phyloP scores from a whole-genome alignment of 345 rosid species.

The Passiflora organensis region DNA sequence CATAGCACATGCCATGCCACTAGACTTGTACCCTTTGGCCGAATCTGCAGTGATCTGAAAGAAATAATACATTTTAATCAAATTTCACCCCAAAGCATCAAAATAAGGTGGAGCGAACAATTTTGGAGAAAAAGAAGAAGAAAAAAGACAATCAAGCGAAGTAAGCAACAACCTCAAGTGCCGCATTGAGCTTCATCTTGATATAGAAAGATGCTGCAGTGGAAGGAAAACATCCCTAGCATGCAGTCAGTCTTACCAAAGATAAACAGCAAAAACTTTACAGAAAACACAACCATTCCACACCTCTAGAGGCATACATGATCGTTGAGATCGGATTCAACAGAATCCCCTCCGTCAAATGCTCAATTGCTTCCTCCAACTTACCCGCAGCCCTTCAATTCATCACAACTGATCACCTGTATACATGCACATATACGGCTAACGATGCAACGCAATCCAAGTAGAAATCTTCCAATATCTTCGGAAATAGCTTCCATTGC shows the following conservation, averaged over 20 bases:
- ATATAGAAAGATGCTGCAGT: slow-evolving; percentile 80
- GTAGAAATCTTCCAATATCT: slow-evolving; percentile 35
- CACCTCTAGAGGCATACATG: slow-evolving; percentile 90
- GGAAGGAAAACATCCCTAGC: slow-evolving; percentile 6
- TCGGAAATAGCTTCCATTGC: slow-evolving; percentile 84
- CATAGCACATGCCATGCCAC: slow-evolving; percentile 87
- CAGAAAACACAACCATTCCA: no score
- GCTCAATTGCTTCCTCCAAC: slow-evolving; percentile 74
- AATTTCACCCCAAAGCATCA: no score
- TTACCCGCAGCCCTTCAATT: slow-evolving; percentile 40
- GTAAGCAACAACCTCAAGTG: slow-evolving; percentile 48
- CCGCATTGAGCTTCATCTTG: slow-evolving; percentile 91
- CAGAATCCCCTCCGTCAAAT: slow-evolving; percentile 64
- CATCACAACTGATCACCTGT: no score
- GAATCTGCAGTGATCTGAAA: slow-evolving; percentile 89
- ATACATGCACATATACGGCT: no score
- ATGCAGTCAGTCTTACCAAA: neutral
- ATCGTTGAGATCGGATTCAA: slow-evolving; percentile 86
- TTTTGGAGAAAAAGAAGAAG: no score
- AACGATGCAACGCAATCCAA: no score
- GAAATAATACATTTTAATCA: no score
- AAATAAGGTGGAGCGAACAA: no score
- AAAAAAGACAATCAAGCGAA: no score
- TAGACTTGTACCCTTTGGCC: slow-evolving; percentile 91
- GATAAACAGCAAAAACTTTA: neutral